Percentiles rank a stretch among this genome's conserved stretches.
These are phyloP conservation scores for Podaxis mareebaensis DNA, from an alignment of 768 basidiomycete species.

Conservation along the genomic window DNA sequence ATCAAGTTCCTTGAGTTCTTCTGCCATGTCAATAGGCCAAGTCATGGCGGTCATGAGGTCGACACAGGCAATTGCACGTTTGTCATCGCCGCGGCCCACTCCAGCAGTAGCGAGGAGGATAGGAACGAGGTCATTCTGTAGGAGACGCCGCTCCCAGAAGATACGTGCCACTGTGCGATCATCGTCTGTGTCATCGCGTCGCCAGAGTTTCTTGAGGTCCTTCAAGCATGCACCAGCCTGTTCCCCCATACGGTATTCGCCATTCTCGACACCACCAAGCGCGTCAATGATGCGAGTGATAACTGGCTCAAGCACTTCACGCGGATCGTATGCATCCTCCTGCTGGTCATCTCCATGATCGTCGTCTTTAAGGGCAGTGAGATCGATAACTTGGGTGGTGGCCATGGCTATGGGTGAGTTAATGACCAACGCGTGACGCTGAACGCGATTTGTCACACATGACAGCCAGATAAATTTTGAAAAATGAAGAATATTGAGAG, in stretches of 20 bases:
- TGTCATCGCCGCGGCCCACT: constrained; percentile 76
- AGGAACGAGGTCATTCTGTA: constrained; percentile 86
- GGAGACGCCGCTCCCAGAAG: constrained; percentile 84
- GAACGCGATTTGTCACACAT: constrained; percentile 14
- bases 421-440: constrained; percentile 14
- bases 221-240: constrained; percentile 83
- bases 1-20: constrained; percentile 91
- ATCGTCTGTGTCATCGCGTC: constrained; percentile 96
- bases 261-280: constrained; percentile 72
- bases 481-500: not conserved
- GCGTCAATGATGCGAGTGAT: constrained; percentile 79
- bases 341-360: constrained; percentile 29
- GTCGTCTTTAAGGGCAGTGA: constrained; percentile 21
- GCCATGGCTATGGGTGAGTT: constrained; percentile 4
- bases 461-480: not conserved
- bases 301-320: constrained; percentile 63
- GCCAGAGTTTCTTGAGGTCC: constrained; percentile 94
- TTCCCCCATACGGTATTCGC: constrained; percentile 75
- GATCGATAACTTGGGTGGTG: constrained; percentile 35
- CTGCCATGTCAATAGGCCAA: constrained; percentile 96
- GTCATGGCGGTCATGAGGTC: constrained; percentile 97
- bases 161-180: constrained; percentile 94
- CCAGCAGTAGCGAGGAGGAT: constrained; percentile 83
- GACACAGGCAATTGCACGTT: constrained; percentile 76
- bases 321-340: constrained; percentile 35